These are phyloP conservation scores for Diaporthe helianthi DNA, from an alignment of 2,329 filamentous ascomycete genomes.

Conservation along the genomic window DNA sequence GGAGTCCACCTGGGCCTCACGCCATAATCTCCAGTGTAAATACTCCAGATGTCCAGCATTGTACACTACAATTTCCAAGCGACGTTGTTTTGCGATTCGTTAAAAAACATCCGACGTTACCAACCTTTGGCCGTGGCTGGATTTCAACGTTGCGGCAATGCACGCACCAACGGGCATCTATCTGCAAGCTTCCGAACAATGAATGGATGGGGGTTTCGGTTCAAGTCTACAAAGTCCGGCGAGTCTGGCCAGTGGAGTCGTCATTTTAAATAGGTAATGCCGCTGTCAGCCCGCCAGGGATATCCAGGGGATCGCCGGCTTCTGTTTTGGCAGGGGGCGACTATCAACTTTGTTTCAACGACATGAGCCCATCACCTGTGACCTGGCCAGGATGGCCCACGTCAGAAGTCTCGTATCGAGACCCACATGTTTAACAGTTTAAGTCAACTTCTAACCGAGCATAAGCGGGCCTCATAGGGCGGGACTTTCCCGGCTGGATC, in stretches of 20 bases:
- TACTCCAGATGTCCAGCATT: neutral
- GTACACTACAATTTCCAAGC: conserved; percentile 16
- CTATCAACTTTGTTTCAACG: conserved; percentile 24
- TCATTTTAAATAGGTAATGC: conserved; percentile 22
- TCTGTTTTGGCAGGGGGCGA: neutral
- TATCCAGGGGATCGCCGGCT: conserved; percentile 14
- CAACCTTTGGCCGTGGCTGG: neutral
- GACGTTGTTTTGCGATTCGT: conserved; percentile 2
- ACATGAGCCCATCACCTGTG: conserved; percentile 6
- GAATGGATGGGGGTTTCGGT: conserved; percentile 13
- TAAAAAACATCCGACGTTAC: conserved; percentile 4
- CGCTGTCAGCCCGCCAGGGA: neutral
- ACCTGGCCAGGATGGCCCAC: neutral
- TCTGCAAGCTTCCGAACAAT: conserved; percentile 11
- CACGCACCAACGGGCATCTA: conserved; percentile 5
- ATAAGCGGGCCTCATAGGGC: neutral
- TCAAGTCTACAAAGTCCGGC: neutral
- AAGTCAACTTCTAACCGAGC: neutral
- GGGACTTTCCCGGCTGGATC: neutral
- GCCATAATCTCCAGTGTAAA: neutral
- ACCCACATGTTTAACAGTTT: neutral
- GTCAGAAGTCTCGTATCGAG: neutral
- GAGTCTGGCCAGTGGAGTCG: conserved; percentile 18
- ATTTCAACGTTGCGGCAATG: conserved; percentile 2
- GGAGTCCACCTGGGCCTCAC: neutral